These are phyloP conservation scores for Mucor circinelloides DNA, from an alignment of 371 early-diverging fungal genomes.

Conservation along the genomic window DNA sequence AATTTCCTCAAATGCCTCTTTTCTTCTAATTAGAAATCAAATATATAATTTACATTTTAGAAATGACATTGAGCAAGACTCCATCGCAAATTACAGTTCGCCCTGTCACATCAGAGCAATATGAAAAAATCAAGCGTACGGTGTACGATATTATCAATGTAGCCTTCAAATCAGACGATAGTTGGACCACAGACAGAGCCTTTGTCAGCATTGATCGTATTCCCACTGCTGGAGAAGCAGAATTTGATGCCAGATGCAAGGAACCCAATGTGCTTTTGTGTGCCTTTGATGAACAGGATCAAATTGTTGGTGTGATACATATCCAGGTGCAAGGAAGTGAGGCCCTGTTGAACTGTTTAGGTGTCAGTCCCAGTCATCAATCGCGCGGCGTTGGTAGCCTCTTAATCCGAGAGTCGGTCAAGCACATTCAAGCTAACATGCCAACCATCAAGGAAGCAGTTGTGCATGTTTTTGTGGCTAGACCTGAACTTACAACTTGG, in stretches of 20 bases:
- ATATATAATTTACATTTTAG: not conserved
- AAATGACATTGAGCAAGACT: not conserved
- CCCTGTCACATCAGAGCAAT: not conserved
- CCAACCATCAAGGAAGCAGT: conserved; percentile 25
- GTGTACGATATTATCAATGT: conserved; percentile 15
- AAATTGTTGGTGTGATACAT: conserved; percentile 34
- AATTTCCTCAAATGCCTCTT: not conserved
- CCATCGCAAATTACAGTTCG: not conserved
- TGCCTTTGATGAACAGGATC: conserved; percentile 17
- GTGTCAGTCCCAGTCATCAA: conserved; percentile 51
- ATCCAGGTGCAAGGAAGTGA: conserved; percentile 10
- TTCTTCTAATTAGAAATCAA: not conserved
- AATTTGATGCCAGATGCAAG: conserved; percentile 3
- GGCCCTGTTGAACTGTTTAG: conserved; percentile 42
- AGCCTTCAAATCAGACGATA: conserved; percentile 19
- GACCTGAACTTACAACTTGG: conserved; percentile 50
- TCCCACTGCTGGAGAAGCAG: not conserved
- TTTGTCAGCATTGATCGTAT: conserved; percentile 19
- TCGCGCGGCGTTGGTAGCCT: conserved; percentile 56
- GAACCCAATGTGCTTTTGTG: conserved; percentile 9
- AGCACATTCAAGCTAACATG: conserved; percentile 35
- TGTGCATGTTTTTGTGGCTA: conserved; percentile 39
- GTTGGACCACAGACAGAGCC: conserved; percentile 24
- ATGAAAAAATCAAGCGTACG: not conserved
- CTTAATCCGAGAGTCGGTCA: conserved; percentile 41